Conservation (phyloP, 78 protist genomes). For the Speleostelium caveatum region DNA sequence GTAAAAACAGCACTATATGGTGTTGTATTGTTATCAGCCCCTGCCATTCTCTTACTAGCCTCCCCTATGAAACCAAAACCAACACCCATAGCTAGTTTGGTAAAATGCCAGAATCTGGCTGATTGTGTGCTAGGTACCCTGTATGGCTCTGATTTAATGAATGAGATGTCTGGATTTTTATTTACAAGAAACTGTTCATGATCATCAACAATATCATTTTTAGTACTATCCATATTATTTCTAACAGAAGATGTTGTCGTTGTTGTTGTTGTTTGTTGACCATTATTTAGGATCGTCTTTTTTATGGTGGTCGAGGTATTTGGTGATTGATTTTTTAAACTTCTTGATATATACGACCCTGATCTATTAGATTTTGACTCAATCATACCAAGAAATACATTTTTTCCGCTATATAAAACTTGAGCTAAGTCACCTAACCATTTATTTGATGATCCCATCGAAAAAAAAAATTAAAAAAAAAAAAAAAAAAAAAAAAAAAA, state of each 20-base stretch:
- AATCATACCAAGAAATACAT: slow-evolving; percentile 45
- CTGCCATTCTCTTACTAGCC: slow-evolving; percentile 9
- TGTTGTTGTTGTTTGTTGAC: not conserved
- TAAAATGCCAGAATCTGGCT: slow-evolving; percentile 58
- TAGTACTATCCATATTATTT: slow-evolving; percentile 4
- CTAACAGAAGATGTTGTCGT: not conserved
- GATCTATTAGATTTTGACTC: not conserved
- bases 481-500: not conserved
- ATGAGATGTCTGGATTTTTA: slow-evolving; percentile 52
- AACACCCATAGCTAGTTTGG: slow-evolving; percentile 63
- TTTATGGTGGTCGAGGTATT: not conserved
- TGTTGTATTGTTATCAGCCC: not conserved
- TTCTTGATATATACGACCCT: no score
- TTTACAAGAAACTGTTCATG: slow-evolving; percentile 6
- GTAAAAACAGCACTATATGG: slow-evolving; percentile 35
- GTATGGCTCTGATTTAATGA: slow-evolving; percentile 9
- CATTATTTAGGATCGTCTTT: not conserved
- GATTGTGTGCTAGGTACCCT: slow-evolving; percentile 37
- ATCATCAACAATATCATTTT: not conserved
- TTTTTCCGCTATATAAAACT: slow-evolving; percentile 48
- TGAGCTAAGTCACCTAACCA: slow-evolving; percentile 27
- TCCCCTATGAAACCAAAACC: slow-evolving; percentile 65
- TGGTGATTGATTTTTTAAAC: no score
- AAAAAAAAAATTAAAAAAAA: not conserved
- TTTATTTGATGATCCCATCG: not conserved